Percentiles rank a stretch among this genome's conserved stretches.
Evolutionary conservation across 225 moss, liverwort and hornwort genomes (phyloP).

Genomic region (Pseudoscleropodium purum): DNA sequence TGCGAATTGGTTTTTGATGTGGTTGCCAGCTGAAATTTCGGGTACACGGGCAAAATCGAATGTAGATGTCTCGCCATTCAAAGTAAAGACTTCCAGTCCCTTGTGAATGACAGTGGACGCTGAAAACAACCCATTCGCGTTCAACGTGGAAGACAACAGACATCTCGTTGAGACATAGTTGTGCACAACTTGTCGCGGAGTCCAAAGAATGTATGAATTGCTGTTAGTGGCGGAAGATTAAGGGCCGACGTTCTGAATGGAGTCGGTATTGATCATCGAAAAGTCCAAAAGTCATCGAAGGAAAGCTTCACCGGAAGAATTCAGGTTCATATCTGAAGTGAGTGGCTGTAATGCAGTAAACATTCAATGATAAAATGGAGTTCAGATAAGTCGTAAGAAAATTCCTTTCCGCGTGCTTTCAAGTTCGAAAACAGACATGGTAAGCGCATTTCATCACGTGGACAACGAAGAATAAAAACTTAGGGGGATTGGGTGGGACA

Average conservation of each 20-base stretch:
- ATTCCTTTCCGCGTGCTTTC: accelerated
- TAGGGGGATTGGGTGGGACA: too few species aligned
- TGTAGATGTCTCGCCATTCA: accelerated
- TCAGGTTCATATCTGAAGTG: neutral
- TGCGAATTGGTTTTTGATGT: accelerated
- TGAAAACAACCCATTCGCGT: neutral
- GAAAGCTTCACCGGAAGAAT: too few species aligned
- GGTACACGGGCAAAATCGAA: too few species aligned
- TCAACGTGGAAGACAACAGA: neutral
- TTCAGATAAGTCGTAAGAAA: too few species aligned
- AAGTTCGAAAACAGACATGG: too few species aligned
- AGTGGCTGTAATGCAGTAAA: too few species aligned
- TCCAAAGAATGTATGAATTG: too few species aligned
- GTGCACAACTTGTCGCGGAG: neutral
- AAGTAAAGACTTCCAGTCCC: too few species aligned
- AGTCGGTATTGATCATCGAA: neutral
- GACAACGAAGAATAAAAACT: neutral
- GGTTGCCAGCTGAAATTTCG: accelerated
- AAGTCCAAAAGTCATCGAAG: too few species aligned
- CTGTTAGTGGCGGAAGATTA: too few species aligned
- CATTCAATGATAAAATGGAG: too few species aligned
- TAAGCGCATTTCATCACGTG: neutral
- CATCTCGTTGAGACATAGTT: neutral
- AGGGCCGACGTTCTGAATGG: neutral
- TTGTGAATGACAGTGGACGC: too few species aligned